These are phyloP conservation scores for Forsythia suspensa DNA, from an alignment of 257 asterid genomes.

Conservation along the genomic window DNA sequence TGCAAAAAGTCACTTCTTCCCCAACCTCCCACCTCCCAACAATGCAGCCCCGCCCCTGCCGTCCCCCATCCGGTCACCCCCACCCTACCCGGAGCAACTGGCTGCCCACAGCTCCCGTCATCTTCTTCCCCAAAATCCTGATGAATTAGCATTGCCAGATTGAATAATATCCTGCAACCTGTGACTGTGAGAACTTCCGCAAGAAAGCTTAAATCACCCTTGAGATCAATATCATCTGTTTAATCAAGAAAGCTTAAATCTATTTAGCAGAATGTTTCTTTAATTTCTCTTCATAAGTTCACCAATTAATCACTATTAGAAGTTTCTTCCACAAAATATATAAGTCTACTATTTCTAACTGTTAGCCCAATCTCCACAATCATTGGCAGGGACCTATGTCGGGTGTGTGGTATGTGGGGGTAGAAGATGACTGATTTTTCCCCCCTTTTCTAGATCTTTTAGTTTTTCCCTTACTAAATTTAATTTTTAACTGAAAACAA, in stretches of 20 bases:
- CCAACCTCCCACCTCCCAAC: background rate
- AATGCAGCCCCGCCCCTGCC: background rate
- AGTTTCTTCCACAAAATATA: too few relatives aligned
- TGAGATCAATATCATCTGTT: background rate
- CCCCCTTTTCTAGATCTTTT: background rate
- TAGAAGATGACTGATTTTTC: background rate
- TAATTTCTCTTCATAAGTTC: background rate
- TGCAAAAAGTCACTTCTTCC: background rate
- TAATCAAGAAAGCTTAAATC: background rate
- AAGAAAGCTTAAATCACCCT: background rate
- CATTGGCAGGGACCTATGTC: background rate
- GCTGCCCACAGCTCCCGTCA: background rate
- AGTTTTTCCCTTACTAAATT: background rate
- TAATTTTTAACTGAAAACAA: background rate
- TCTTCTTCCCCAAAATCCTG: background rate
- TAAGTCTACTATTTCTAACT: background rate
- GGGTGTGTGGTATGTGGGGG: background rate
- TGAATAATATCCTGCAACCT: too few relatives aligned
- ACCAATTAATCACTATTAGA: too few relatives aligned
- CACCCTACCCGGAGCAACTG: background rate
- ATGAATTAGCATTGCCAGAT: too few relatives aligned
- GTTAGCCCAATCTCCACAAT: background rate
- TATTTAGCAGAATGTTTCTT: background rate
- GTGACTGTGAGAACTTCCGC: too few relatives aligned
- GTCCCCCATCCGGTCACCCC: background rate